Evolutionary conservation across 1,139 yeast species (phyloP), one percentile per base, ranked within the genome.

Genomic region (Saccharomyces hybrid): DNA sequence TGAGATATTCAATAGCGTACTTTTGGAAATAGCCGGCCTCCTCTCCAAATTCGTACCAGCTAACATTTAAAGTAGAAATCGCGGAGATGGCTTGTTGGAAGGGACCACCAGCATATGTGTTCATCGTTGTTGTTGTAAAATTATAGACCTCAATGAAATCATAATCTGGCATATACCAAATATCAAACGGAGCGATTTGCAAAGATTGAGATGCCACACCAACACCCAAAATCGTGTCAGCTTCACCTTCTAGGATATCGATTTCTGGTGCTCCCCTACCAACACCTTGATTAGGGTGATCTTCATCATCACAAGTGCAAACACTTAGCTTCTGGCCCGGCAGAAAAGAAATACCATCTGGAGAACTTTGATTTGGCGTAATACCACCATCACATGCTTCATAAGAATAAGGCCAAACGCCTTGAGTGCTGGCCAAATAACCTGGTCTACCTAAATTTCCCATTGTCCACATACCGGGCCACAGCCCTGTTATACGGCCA

Each of bases 261-360:
- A 88, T 86, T 77, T 88, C 96, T 1, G 96, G 95, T 0, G 95
- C 95, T 52, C 96, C 95, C 68, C 96, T 79, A 26, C 96, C 96
- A 1, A 71, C 71, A 44, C 96, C 96, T 4, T 75, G 78, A 63
- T 83, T 87, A 42, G 96, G 96, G 68, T 88, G 96, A 52, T 83
- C 88, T 62, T 82, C 87, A 21, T 85, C 88, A 49, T 76, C 73
- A 73, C 96, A 88, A 0, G 88, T 81, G 72, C 96, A 88, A 28
- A 74, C 67, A 66, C 76, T 81, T 57, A 88, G 74, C 56, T 79
- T 78, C 73, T 88, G 95, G 27, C 96, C 96, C 0, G 89, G 88
- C 47, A 88, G 73, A 64, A 80, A 85, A 9, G 88, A 83, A 51
- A 88, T 78, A 48, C 96, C 96, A 71, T 88, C 96, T 1, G 86